Conservation (phyloP, 2,329 filamentous ascomycete genomes). For the Penicillium paneum region DNA sequence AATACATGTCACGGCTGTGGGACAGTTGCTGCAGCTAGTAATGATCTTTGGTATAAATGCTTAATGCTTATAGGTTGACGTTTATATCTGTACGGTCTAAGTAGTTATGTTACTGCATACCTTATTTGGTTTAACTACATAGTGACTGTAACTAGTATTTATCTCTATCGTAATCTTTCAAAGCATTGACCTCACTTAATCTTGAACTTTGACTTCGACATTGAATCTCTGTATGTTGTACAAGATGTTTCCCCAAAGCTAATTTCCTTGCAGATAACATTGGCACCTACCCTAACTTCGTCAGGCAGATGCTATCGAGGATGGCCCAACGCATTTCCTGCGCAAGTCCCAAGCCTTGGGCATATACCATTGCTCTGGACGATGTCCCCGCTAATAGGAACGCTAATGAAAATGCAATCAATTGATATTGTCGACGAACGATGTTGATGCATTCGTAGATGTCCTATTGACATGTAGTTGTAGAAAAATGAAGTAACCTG, state of each 20-base stretch:
- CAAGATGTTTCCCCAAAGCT: neutral
- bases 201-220: neutral
- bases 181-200: neutral
- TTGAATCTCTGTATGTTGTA: neutral
- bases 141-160: too few relatives aligned
- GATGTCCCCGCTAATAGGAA: too few relatives aligned
- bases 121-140: too few relatives aligned
- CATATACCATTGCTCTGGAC: too few relatives aligned
- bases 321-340: too few relatives aligned
- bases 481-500: slow-evolving; percentile 2
- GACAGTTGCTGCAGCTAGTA: slow-evolving; percentile 19
- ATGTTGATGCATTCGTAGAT: neutral
- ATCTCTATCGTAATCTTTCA: too few relatives aligned
- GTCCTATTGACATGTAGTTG: slow-evolving; percentile 3
- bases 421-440: neutral
- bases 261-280: too few relatives aligned
- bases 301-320: too few relatives aligned
- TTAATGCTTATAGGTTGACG: neutral
- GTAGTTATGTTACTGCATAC: neutral
- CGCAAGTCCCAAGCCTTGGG: too few relatives aligned
- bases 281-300: too few relatives aligned
- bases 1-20: slow-evolving; percentile 62
- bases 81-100: neutral
- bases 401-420: neutral
- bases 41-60: slow-evolving; percentile 22